Evolutionary conservation across 495 filamentous ascomycete genomes (phyloP).

Genomic region (Trichodelitschia bisporula): DNA sequence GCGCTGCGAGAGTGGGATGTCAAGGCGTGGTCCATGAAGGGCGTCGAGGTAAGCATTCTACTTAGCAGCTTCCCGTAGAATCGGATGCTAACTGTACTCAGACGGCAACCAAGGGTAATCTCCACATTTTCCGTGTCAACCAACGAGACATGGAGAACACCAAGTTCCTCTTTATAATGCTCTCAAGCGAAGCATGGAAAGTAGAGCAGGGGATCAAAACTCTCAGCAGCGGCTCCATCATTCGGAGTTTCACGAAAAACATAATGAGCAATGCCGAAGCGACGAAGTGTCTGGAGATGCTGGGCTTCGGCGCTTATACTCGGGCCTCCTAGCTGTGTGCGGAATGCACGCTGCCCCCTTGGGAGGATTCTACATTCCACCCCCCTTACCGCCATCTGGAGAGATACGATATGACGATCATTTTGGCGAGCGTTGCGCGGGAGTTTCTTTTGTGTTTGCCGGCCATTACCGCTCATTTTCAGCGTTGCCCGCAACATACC

Average conservation of each 20-base stretch:
- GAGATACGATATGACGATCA: no score
- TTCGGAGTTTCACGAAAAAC: slow-evolving; percentile 7
- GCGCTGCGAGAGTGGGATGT: slow-evolving; percentile 92
- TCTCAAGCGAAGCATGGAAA: slow-evolving; percentile 81
- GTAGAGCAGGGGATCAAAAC: slow-evolving; percentile 56
- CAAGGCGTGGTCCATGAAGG: slow-evolving; percentile 89
- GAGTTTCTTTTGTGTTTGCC: no score
- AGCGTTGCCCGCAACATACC: no score
- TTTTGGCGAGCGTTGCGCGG: no score
- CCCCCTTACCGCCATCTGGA: no score
- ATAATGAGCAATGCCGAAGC: no score
- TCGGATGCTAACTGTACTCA: not conserved
- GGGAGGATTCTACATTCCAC: no score
- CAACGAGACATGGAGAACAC: slow-evolving; percentile 67
- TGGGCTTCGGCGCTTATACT: no score
- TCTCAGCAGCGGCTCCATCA: slow-evolving; percentile 43
- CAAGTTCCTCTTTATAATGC: slow-evolving; percentile 58
- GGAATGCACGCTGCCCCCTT: no score
- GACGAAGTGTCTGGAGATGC: no score
- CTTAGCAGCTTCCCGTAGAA: not conserved
- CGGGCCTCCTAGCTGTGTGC: no score
- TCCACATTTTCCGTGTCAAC: slow-evolving; percentile 54
- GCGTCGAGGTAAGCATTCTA: slow-evolving; percentile 50
- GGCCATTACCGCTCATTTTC: no score
- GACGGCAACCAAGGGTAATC: not conserved